phyloP scores from a whole-genome alignment of 2,329 filamentous ascomycete genomes.

The Phyllosticta citribraziliensis region DNA sequence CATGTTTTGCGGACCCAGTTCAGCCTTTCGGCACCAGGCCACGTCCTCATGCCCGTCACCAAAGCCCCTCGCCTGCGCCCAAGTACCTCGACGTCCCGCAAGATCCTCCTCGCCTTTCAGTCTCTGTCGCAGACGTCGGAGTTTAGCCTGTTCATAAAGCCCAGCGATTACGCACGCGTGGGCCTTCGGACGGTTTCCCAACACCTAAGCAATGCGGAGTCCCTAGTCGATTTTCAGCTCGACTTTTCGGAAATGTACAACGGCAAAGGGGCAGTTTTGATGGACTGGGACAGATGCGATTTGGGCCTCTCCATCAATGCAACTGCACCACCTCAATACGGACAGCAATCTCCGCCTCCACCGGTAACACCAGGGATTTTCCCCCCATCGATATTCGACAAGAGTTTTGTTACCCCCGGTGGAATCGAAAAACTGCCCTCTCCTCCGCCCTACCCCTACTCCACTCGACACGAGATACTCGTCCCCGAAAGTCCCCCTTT shows the following conservation, averaged over 20 bases:
- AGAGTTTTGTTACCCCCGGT: background rate
- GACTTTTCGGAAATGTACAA: background rate
- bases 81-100: slow-evolving; percentile 1
- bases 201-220: background rate
- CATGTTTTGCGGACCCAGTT: background rate
- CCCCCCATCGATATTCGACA: background rate
- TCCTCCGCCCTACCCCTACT: background rate
- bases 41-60: slow-evolving; percentile 3
- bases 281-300: slow-evolving; percentile 1
- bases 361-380: background rate
- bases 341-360: background rate
- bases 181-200: background rate
- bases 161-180: slow-evolving; percentile 5
- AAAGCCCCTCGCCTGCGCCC: slow-evolving; percentile 3
- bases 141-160: slow-evolving; percentile 4
- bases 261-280: background rate
- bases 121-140: background rate
- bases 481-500: background rate
- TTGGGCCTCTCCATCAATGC: background rate
- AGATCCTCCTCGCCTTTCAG: background rate
- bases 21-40: background rate
- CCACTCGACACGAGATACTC: background rate
- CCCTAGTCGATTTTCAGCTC: background rate
- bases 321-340: background rate
- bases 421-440: background rate